phyloP scores from a whole-genome alignment of 208 protist species.

The Crithidia brevicula region DNA sequence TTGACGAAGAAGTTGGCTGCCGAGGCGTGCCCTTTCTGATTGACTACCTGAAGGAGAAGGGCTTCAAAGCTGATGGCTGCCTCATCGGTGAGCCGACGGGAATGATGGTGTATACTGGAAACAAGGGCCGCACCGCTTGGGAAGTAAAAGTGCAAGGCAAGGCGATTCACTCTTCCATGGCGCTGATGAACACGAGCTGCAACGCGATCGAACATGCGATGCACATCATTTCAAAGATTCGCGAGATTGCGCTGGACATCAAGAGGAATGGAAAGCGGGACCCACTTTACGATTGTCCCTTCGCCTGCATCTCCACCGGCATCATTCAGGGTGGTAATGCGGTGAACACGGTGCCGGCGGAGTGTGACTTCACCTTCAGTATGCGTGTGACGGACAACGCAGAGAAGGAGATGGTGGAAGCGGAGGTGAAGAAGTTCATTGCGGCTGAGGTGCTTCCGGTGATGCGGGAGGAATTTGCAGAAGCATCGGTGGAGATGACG shows the following conservation, averaged over 20 bases:
- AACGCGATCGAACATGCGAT: constrained; percentile 49
- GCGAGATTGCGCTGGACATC: constrained; percentile 35
- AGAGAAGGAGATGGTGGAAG: constrained; percentile 17
- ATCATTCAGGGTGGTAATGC: constrained; percentile 48
- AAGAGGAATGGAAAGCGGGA: constrained; percentile 26
- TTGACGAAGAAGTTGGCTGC: constrained; percentile 57
- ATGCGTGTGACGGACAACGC: constrained; percentile 28
- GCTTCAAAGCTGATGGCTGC: constrained; percentile 34
- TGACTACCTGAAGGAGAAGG: constrained; percentile 35
- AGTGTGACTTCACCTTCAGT: constrained; percentile 43
- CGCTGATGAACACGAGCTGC: constrained; percentile 48
- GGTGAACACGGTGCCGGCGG: constrained; percentile 51
- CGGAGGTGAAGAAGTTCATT: constrained; percentile 36
- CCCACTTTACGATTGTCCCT: constrained; percentile 31
- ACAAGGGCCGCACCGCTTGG: constrained; percentile 39
- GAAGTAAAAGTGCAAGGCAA: constrained; percentile 44
- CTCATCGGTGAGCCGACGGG: constrained; percentile 11
- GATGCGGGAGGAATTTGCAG: constrained; percentile 37
- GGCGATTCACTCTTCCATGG: constrained; percentile 52
- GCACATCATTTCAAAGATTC: constrained; percentile 48
- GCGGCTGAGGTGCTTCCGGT: constrained; percentile 19
- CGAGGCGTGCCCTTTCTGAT: constrained; percentile 37
- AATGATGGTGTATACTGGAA: constrained; percentile 37
- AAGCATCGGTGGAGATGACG: constrained; percentile 18
- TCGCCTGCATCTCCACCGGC: constrained; percentile 33